Base-by-base conservation (phyloP, 108 stramenopile species). In the Parmales sp. region DNA sequence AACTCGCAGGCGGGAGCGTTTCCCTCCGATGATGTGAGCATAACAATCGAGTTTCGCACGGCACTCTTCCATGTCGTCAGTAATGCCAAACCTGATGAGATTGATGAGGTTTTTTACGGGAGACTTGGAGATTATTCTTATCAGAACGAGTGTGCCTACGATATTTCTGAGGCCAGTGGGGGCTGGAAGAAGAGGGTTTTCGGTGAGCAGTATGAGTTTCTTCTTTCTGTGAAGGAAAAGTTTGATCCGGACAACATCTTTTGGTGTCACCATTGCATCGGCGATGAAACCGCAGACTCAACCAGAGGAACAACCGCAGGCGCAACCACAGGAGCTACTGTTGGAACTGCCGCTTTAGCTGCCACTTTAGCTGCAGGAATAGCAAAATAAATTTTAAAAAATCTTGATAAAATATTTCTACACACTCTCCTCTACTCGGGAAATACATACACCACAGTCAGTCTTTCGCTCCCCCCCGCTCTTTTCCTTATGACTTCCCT, bases 121-220 rank as follows among this genome's bases (percentile, higher is more conserved):
- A n/a, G 19, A 0, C 46, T 48, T n/a, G 46, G 46, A 18, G 46
- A 48, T 18, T 48, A 48, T 23, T 48, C 22, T 23, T 48, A 48
- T 23, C 46, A 48, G 23, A 48, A 48, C 46, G 46, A 48, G 23
- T 48, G 46, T 23, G 46, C 46, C 23, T 23, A 23, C 22, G 22
- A 48, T n/a, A 48, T 48, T 23, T 23, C 22, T 23, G 46, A 48
- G 46, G 46, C 0, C 22, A 23, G 22, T 2, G 46, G 46, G 22
- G 46, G 46, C 46, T 48, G 46, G 46, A 48, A 48, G 46, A 48
- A 48, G 46, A 48, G 46, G 46, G 46, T 48, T n/a, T 48, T 48
- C 46, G 46, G 46, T 11, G 46, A 48, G 11, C 46, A 48, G 46
- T 48, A 48, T 23, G 46, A 48, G 46, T 23, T n/a, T 48, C 0